Evolutionary conservation across 768 basidiomycete species (phyloP).

Genomic region (Podaxis sp.): DNA sequence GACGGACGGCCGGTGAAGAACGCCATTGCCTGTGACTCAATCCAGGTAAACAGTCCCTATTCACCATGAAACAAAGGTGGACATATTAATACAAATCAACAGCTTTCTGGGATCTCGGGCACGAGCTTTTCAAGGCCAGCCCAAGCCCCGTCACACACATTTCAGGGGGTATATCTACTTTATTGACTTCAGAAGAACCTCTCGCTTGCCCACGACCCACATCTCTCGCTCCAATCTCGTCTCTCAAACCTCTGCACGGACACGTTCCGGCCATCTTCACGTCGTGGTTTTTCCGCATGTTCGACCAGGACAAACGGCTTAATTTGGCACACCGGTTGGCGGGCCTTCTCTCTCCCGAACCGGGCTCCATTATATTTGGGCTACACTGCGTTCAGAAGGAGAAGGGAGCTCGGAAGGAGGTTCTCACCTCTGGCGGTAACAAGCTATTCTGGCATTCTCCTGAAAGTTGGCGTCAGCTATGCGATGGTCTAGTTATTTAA

Average conservation of each 20-base stretch:
- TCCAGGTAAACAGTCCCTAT: background rate
- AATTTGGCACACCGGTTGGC: background rate
- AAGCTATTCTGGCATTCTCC: background rate
- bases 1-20: slow-evolving; percentile 35
- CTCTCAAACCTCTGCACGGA: slow-evolving; percentile 29
- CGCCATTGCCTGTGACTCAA: slow-evolving; percentile 32
- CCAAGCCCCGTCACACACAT: slow-evolving; percentile 49
- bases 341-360: background rate
- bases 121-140: slow-evolving; percentile 49
- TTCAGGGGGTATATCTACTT: slow-evolving; percentile 48
- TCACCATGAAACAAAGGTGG: background rate
- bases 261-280: slow-evolving; percentile 43
- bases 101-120: slow-evolving; percentile 62
- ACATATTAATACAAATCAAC: background rate
- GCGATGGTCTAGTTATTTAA: background rate
- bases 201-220: background rate
- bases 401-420: background rate
- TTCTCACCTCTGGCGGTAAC: background rate
- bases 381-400: background rate
- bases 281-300: slow-evolving; percentile 32
- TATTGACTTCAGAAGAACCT: slow-evolving; percentile 2
- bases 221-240: slow-evolving; percentile 10
- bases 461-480: background rate
- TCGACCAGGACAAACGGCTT: slow-evolving; percentile 20
- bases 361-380: background rate